Evolutionary conservation across 805 yeast species (phyloP), one percentile per base, ranked within the genome.

Genomic region (Starmerella lactis-condensi): DNA sequence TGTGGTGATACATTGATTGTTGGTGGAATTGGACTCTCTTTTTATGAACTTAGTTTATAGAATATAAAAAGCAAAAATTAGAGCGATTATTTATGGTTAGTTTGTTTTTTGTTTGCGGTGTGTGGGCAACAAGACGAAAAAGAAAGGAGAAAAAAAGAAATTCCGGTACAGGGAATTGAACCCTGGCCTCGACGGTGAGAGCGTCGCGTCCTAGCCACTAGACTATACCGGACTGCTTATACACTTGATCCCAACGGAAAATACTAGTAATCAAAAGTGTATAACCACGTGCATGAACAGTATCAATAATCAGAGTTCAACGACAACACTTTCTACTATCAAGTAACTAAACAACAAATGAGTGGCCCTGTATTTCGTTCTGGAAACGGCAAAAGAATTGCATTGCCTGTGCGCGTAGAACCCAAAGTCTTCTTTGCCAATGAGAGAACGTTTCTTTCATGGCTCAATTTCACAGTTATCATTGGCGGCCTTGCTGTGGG

Each of bases 381-480:
- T 29, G 64, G 75, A 10, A 78, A 78, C 27, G 73, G 75, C 37
- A 89, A 89, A 58, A 75, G 96, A 60, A 89, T 89, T 44, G 96
- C 98, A 4, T 65, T 89, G 34, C 99, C 99, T 29, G 91, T 95
- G 13, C 69, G 99, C 41, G 95, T 89, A 15, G 99, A 89, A 59
- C 99, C 99, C 43, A 89, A 89, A 58, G 98, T 89, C 17, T 89
- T 91, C 61, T 89, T 89, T 51, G 98, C 98, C 51, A 89, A 89
- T 53, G 99, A 89, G 60, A 78, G 99, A 64, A 89, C 99, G 1
- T 89, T 89, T 52, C 65, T 89, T 37, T 85, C 96, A 29, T 89
- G 99, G 99, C 68, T 89, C 48, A 91, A 91, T 57, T 89, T 89
- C 65, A 89, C 99, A n/a, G 95, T 89, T 37, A 79, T 91, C 50